Evolutionary conservation across 1,139 yeast species (phyloP).

Genomic region (Pichia cactophila): DNA sequence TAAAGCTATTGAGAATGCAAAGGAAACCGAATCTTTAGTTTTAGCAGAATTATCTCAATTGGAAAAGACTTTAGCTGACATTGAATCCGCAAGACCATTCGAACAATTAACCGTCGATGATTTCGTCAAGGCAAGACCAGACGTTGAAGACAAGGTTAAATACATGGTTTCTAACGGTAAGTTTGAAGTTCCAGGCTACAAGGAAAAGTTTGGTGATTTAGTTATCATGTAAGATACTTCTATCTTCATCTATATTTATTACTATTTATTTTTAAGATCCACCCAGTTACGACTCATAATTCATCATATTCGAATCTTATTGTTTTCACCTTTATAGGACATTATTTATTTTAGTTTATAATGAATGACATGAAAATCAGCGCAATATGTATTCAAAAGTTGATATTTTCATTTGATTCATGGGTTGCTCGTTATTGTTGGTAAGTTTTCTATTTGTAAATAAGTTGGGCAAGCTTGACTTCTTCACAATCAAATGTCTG

Average conservation of each 20-base stretch:
- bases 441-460: too few relatives aligned
- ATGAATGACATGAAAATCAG: not conserved
- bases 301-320: not conserved
- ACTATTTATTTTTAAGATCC: slow-evolving; percentile 10
- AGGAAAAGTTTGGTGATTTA: slow-evolving; percentile 94
- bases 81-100: slow-evolving; percentile 95
- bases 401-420: too few relatives aligned
- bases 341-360: not conserved
- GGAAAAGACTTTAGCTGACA: slow-evolving; percentile 82
- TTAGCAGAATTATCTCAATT: slow-evolving; percentile 78
- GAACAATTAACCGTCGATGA: slow-evolving; percentile 96
- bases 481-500: not conserved
- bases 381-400: not conserved
- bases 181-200: slow-evolving; percentile 98
- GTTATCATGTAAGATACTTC: slow-evolving; percentile 66
- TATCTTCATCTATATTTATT: slow-evolving; percentile 7
- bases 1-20: slow-evolving; percentile 93
- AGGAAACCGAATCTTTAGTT: slow-evolving; percentile 85
- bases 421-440: too few relatives aligned
- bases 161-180: slow-evolving; percentile 95
- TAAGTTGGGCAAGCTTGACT: too few relatives aligned
- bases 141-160: slow-evolving; percentile 89
- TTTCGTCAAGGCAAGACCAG: slow-evolving; percentile 92
- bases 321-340: not conserved
- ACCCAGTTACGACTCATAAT: slow-evolving; percentile 8